Conservation (phyloP, 2,329 filamentous ascomycete species). For the Ophiostoma pallidulum region DNA sequence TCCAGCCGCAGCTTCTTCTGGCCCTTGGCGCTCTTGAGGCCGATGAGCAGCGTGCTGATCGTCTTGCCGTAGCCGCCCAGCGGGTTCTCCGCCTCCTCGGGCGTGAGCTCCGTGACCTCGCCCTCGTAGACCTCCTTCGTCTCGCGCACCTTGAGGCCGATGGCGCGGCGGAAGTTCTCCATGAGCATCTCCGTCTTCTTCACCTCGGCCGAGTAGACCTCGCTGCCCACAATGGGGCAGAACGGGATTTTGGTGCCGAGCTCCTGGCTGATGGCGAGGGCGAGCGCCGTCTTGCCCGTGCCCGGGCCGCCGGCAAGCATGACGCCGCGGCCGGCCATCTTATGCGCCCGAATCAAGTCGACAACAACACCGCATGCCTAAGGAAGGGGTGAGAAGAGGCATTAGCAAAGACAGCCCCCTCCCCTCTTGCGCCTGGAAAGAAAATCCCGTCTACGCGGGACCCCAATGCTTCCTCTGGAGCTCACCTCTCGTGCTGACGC, state of each 20-base stretch:
- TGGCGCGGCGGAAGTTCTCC: conserved; percentile 97
- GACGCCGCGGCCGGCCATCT: conserved; percentile 93
- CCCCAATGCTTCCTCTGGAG: too few species aligned
- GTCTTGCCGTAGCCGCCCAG: conserved; percentile 95
- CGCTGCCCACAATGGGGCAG: conserved; percentile 94
- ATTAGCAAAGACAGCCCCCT: neutral
- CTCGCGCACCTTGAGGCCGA: conserved; percentile 92
- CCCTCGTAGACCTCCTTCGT: conserved; percentile 99
- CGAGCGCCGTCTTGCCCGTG: conserved; percentile 94
- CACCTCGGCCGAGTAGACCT: conserved; percentile 95
- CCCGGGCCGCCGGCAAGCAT: conserved; percentile 89
- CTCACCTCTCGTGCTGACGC: conserved; percentile 75
- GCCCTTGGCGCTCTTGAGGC: conserved; percentile 87
- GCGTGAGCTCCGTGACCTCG: conserved; percentile 94
- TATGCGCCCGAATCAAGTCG: conserved; percentile 89
- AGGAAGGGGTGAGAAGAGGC: neutral
- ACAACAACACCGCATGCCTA: conserved; percentile 92
- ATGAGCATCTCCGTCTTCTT: conserved; percentile 99
- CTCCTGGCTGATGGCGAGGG: conserved; percentile 91
- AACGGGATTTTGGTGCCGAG: conserved; percentile 97
- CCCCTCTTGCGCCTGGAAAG: too few species aligned
- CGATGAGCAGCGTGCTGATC: conserved; percentile 90
- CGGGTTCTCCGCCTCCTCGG: conserved; percentile 96
- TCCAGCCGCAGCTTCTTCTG: conserved; percentile 97
- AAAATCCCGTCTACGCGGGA: too few species aligned